These are phyloP conservation scores for Cyberlindnera veronae DNA, from an alignment of 805 yeast genomes.

Conservation along the genomic window DNA sequence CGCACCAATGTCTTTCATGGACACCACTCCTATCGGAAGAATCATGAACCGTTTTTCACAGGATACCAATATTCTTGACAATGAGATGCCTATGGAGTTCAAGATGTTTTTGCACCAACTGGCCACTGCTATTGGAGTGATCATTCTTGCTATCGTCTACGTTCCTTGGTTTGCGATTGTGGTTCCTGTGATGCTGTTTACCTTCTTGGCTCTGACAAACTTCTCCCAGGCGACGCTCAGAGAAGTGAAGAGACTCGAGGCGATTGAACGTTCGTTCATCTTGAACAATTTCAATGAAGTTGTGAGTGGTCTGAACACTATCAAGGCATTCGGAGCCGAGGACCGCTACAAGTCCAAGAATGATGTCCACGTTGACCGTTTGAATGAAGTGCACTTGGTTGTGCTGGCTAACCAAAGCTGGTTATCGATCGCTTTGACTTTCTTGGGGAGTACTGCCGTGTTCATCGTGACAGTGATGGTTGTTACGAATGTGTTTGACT, in stretches of 20 bases:
- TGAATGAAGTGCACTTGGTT: slow-evolving; percentile 63
- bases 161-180: slow-evolving; percentile 74
- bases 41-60: slow-evolving; percentile 34
- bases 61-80: slow-evolving; percentile 77
- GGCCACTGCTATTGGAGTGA: slow-evolving; percentile 49
- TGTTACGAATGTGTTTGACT: slow-evolving; percentile 52
- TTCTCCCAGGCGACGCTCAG: slow-evolving; percentile 68
- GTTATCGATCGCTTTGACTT: slow-evolving; percentile 56
- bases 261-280: slow-evolving; percentile 63
- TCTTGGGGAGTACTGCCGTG: slow-evolving; percentile 43
- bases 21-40: no score
- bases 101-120: slow-evolving; percentile 49
- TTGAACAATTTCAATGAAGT: slow-evolving; percentile 69
- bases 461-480: slow-evolving; percentile 57
- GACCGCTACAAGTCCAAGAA: slow-evolving; percentile 44
- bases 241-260: slow-evolving; percentile 75
- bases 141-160: slow-evolving; percentile 60
- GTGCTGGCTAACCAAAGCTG: slow-evolving; percentile 65
- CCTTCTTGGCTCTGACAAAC: slow-evolving; percentile 42
- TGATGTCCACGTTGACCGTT: slow-evolving; percentile 45
- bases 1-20: slow-evolving; percentile 78
- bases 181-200: slow-evolving; percentile 43
- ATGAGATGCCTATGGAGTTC: slow-evolving; percentile 63
- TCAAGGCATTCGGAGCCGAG: slow-evolving; percentile 50
- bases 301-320: slow-evolving; percentile 59